Conservation (phyloP, 169 alveolate genomes). For the Perkinsus olseni region DNA sequence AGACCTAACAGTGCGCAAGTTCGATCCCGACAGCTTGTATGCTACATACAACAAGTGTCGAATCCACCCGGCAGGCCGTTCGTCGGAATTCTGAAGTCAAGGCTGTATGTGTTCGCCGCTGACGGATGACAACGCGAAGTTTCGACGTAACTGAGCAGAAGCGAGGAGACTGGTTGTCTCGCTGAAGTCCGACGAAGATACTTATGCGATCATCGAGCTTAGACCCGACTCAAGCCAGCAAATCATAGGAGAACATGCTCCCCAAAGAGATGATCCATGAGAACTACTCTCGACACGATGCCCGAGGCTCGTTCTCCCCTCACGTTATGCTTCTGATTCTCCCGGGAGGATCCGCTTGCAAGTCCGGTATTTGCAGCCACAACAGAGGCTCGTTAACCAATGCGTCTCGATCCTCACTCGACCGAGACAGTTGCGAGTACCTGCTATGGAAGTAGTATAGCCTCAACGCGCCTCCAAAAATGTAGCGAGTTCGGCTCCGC, state of each 20-base stretch:
- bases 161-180: too few relatives aligned
- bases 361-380: constrained; percentile 15
- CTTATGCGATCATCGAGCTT: too few relatives aligned
- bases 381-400: background rate
- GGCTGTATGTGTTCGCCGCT: background rate
- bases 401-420: background rate
- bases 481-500: too few relatives aligned
- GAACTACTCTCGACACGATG: too few relatives aligned
- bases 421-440: background rate
- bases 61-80: background rate
- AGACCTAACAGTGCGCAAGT: background rate
- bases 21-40: background rate
- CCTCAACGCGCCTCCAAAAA: too few relatives aligned
- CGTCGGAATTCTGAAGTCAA: background rate
- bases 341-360: constrained; percentile 3
- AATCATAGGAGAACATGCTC: too few relatives aligned
- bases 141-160: background rate
- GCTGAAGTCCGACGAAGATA: too few relatives aligned
- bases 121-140: background rate
- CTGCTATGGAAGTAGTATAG: too few relatives aligned
- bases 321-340: background rate
- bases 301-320: too few relatives aligned
- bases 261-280: too few relatives aligned
- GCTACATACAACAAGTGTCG: background rate
- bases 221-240: too few relatives aligned